Evolutionary conservation across 306 rosid species (phyloP).

Genomic region (Sechiopsis laciniata): DNA sequence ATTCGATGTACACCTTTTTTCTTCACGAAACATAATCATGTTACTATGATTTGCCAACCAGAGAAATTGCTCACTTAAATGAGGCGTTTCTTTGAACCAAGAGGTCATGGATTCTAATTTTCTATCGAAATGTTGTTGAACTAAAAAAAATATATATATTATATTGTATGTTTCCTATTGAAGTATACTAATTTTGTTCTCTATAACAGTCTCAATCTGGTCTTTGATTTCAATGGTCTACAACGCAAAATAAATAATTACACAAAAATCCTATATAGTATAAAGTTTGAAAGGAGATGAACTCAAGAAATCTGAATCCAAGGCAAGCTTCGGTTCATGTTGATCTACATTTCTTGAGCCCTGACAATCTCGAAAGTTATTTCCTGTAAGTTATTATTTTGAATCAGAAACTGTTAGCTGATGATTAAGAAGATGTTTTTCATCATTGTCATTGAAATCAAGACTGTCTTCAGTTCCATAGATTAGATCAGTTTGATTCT

Average conservation of each 20-base stretch:
- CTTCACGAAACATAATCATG: too few relatives aligned
- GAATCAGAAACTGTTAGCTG: constrained; percentile 8
- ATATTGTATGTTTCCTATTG: background rate
- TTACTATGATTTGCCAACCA: too few relatives aligned
- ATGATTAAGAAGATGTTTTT: background rate
- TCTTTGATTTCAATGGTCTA: background rate
- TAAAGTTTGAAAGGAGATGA: background rate
- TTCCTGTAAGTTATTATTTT: background rate
- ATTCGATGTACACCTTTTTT: too few relatives aligned
- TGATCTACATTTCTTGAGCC: background rate
- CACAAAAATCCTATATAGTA: background rate
- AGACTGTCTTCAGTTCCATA: constrained; percentile 7
- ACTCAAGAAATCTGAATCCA: background rate
- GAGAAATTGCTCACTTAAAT: too few relatives aligned
- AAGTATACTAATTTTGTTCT: background rate
- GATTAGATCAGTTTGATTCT: constrained; percentile 37
- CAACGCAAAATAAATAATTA: background rate
- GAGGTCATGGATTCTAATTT: too few relatives aligned
- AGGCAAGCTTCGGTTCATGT: background rate
- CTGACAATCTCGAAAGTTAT: background rate
- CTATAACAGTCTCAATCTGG: background rate
- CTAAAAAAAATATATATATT: too few relatives aligned
- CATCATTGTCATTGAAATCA: constrained; percentile 12
- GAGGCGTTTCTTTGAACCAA: too few relatives aligned
- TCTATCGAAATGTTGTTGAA: too few relatives aligned